Evolutionary conservation across 1,284 basidiomycete species (phyloP).

Genomic region (Exobasidium cylindrosporum): DNA sequence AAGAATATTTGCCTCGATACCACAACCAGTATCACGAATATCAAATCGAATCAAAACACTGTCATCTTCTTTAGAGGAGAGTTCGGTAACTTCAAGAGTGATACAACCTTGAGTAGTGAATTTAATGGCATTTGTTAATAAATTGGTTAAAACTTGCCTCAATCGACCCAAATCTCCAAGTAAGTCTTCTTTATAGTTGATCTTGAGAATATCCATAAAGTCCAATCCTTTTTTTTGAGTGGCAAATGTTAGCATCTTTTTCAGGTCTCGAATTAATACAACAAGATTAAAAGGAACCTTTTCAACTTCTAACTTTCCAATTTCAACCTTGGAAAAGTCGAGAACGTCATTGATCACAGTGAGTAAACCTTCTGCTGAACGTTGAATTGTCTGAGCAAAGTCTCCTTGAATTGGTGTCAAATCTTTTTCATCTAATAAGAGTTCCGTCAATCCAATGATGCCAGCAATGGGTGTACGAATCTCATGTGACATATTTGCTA

Average conservation of each 20-base stretch:
- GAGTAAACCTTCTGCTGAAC: slow-evolving; percentile 58
- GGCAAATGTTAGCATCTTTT: slow-evolving; percentile 52
- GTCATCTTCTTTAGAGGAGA: slow-evolving; percentile 38
- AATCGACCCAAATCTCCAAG: slow-evolving; percentile 45
- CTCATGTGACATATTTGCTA: slow-evolving; percentile 58
- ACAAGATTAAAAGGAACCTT: slow-evolving; percentile 56
- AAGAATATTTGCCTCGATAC: slow-evolving; percentile 49
- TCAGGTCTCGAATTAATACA: slow-evolving; percentile 51
- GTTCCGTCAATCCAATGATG: slow-evolving; percentile 55
- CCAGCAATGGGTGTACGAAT: slow-evolving; percentile 58
- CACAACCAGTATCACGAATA: slow-evolving; percentile 55
- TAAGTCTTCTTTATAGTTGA: slow-evolving; percentile 41
- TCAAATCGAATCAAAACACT: slow-evolving; percentile 48
- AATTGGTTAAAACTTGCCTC: slow-evolving; percentile 55
- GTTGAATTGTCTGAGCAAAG: slow-evolving; percentile 57
- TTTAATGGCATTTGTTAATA: slow-evolving; percentile 57
- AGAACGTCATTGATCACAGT: slow-evolving; percentile 59
- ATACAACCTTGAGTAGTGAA: slow-evolving; percentile 54
- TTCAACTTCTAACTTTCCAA: slow-evolving; percentile 57
- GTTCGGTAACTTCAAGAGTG: slow-evolving; percentile 44
- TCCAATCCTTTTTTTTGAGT: slow-evolving; percentile 54
- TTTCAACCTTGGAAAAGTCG: slow-evolving; percentile 58
- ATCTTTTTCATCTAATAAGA: slow-evolving; percentile 44
- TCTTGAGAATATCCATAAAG: slow-evolving; percentile 47
- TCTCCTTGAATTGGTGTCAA: slow-evolving; percentile 56